phyloP scores from a whole-genome alignment of 2,329 filamentous ascomycete species.

The Paracorniculantispora psalliotae region DNA sequence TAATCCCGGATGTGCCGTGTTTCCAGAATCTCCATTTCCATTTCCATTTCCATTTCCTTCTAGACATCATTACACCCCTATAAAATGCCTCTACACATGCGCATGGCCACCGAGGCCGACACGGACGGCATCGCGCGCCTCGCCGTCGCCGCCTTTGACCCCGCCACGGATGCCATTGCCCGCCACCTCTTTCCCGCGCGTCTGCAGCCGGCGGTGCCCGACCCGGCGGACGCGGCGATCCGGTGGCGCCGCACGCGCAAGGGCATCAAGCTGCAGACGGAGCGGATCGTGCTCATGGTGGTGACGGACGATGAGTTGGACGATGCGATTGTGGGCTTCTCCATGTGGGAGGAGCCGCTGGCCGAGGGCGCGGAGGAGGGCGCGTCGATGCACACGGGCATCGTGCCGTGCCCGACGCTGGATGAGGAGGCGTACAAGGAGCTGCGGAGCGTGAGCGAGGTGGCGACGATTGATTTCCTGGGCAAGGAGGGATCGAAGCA shows the following conservation, averaged over 20 bases:
- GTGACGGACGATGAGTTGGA: constrained; percentile 16
- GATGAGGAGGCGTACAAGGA: constrained; percentile 16
- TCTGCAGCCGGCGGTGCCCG: constrained; percentile 10
- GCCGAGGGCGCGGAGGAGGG: constrained; percentile 8
- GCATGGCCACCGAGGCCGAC: constrained; percentile 22
- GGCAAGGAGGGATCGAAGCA: constrained; percentile 16
- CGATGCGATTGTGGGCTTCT: constrained; percentile 18
- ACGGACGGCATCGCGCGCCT: constrained; percentile 22
- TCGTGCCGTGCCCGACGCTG: constrained; percentile 11
- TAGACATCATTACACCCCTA: too few relatives aligned
- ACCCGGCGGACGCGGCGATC: constrained; percentile 2
- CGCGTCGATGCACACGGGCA: neutral
- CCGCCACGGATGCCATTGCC: constrained; percentile 16
- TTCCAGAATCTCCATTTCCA: too few relatives aligned
- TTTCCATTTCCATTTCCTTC: too few relatives aligned
- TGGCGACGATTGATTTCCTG: constrained; percentile 13
- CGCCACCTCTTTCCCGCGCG: constrained; percentile 16
- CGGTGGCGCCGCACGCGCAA: constrained; percentile 17
- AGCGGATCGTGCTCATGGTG: constrained; percentile 17
- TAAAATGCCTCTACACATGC: constrained; percentile 22
- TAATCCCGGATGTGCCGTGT: neutral
- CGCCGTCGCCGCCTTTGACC: constrained; percentile 21
- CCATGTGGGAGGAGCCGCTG: constrained; percentile 18
- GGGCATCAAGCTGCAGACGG: constrained; percentile 12
- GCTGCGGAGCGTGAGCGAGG: constrained; percentile 9